Evolutionary conservation across 1,139 yeast genomes (phyloP).

Genomic region (Saccharomycopsis phalli): DNA sequence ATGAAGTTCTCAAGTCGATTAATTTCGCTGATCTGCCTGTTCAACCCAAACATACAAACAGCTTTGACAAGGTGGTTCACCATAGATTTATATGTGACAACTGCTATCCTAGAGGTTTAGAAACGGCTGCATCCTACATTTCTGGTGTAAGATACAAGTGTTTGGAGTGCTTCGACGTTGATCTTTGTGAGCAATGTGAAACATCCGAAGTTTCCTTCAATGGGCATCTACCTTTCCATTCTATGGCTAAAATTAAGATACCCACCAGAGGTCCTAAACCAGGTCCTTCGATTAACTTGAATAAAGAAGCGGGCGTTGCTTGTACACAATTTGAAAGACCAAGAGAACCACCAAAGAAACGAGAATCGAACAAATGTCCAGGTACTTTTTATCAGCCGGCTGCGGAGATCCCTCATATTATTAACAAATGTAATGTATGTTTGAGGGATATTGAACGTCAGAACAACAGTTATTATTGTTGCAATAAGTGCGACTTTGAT

Average conservation of each 20-base stretch:
- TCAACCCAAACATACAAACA: too few species aligned
- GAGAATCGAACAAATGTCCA: not conserved
- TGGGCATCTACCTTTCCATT: slow-evolving; percentile 3
- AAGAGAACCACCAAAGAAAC: not conserved
- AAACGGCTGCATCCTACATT: slow-evolving; percentile 23
- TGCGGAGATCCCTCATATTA: not conserved
- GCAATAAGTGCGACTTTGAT: not conserved
- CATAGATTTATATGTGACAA: slow-evolving; percentile 33
- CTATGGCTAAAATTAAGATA: slow-evolving; percentile 8
- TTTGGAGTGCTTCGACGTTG: slow-evolving; percentile 40
- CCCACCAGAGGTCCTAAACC: not conserved
- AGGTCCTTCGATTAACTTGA: too few species aligned
- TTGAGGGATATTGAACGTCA: not conserved
- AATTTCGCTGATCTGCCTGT: too few species aligned
- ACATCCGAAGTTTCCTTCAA: slow-evolving; percentile 7
- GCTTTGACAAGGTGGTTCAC: slow-evolving; percentile 20
- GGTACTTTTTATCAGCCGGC: not conserved
- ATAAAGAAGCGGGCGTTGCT: too few species aligned
- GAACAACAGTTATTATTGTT: not conserved
- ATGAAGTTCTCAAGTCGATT: slow-evolving; percentile 1
- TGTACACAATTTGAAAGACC: not conserved
- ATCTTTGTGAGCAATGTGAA: slow-evolving; percentile 43
- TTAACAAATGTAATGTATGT: too few species aligned
- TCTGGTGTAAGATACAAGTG: slow-evolving; percentile 43
- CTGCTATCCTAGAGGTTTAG: slow-evolving; percentile 28